These are phyloP conservation scores for Aphanomyces astaci DNA, from an alignment of 352 stramenopile genomes.

Conservation along the genomic window DNA sequence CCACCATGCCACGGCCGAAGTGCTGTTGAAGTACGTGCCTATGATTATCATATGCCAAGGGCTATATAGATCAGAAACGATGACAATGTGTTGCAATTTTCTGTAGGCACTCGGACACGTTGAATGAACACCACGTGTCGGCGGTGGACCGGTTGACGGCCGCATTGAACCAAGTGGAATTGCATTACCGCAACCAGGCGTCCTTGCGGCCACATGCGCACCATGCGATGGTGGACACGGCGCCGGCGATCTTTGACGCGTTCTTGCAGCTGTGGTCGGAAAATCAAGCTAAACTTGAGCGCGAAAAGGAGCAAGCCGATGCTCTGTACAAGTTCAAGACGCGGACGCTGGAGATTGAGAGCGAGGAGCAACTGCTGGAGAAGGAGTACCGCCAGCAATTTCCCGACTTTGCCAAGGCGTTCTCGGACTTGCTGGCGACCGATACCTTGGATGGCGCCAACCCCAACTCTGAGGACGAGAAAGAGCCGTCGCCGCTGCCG, in stretches of 20 bases:
- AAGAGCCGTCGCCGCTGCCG: background rate
- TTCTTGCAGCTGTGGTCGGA: constrained; percentile 83
- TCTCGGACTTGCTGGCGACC: constrained; percentile 29
- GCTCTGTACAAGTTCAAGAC: constrained; percentile 83
- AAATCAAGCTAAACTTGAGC: constrained; percentile 66
- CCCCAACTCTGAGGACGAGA: background rate
- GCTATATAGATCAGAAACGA: no score
- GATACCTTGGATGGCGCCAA: background rate
- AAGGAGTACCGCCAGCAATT: constrained; percentile 89
- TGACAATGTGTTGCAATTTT: no score
- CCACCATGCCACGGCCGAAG: background rate
- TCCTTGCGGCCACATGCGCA: constrained; percentile 20
- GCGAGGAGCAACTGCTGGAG: constrained; percentile 78
- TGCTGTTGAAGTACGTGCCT: constrained; percentile 6
- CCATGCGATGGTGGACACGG: constrained; percentile 36
- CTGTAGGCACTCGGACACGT: background rate
- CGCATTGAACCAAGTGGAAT: constrained; percentile 17
- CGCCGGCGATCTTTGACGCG: constrained; percentile 68
- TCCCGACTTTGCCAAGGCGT: constrained; percentile 81
- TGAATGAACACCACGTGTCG: constrained; percentile 34
- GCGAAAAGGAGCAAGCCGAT: constrained; percentile 63
- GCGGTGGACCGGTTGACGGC: constrained; percentile 35
- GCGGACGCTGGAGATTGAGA: constrained; percentile 68
- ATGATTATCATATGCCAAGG: background rate
- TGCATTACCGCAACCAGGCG: constrained; percentile 25